Percentiles rank a stretch among this genome's conserved stretches.
Conservation (phyloP, 768 basidiomycete species). For the Nidularia pulvinata region DNA sequence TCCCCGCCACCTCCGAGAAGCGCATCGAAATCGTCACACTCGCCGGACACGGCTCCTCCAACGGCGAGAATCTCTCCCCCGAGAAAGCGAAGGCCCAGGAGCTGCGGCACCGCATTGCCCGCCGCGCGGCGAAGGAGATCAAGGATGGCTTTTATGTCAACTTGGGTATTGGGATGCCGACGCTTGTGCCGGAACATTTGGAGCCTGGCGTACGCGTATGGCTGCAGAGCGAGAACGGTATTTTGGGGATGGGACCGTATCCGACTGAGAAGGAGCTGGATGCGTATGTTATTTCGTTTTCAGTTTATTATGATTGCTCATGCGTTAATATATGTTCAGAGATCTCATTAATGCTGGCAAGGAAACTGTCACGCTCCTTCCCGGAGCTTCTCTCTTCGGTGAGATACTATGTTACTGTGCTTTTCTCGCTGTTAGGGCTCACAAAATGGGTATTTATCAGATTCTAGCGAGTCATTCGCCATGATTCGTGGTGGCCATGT, state of each 20-base stretch:
- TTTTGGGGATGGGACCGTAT: conserved; percentile 90
- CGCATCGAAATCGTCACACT: conserved; percentile 76
- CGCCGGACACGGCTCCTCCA: conserved; percentile 41
- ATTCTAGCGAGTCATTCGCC: conserved; percentile 92
- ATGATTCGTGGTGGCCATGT: conserved; percentile 99
- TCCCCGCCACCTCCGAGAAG: conserved; percentile 75
- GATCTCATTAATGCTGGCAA: conserved; percentile 96
- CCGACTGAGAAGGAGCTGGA: conserved; percentile 80
- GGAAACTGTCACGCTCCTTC: conserved; percentile 90
- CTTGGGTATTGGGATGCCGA: conserved; percentile 91
- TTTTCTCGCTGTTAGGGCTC: background rate
- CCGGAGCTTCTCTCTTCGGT: conserved; percentile 93
- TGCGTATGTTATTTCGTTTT: conserved; percentile 49
- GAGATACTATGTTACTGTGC: conserved; percentile 16
- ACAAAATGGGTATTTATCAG: conserved; percentile 38
- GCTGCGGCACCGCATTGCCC: conserved; percentile 75
- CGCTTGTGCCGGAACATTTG: conserved; percentile 81
- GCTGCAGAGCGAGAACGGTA: conserved; percentile 91
- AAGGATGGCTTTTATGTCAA: conserved; percentile 89
- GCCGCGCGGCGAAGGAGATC: conserved; percentile 87
- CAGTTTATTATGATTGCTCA: conserved; percentile 1
- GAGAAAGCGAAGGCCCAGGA: conserved; percentile 54
- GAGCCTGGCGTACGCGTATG: conserved; percentile 78
- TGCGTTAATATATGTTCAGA: conserved; percentile 28
- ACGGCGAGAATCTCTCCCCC: conserved; percentile 26